phyloP scores from a whole-genome alignment of 176 grass and related monocot genomes.

The Triticum urartu region DNA sequence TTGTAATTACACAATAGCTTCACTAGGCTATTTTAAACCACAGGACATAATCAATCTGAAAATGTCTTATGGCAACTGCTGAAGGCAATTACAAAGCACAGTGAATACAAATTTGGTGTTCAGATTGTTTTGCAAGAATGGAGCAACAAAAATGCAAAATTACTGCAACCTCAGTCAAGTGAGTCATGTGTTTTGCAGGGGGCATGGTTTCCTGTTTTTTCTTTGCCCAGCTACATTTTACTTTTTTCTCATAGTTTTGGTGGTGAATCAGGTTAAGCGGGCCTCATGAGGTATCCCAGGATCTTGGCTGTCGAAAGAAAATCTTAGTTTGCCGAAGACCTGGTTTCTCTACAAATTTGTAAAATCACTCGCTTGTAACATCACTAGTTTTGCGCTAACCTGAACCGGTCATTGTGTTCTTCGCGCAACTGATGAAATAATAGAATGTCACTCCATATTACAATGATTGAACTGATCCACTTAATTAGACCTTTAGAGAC shows the following conservation, averaged over 20 bases:
- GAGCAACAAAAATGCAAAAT: slow-evolving; percentile 17
- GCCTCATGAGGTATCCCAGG: not conserved
- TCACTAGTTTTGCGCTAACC: not conserved
- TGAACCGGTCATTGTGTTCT: not conserved
- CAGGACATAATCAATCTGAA: not conserved
- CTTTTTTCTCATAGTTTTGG: not conserved
- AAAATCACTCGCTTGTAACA: not conserved
- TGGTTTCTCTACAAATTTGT: not conserved
- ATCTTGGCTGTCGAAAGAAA: not conserved
- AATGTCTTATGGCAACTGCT: not conserved
- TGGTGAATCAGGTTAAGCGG: slow-evolving; percentile 29
- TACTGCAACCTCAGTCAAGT: slow-evolving; percentile 26
- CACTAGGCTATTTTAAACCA: not conserved
- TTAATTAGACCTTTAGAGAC: not conserved
- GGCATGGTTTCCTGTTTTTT: not conserved
- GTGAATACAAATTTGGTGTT: not conserved
- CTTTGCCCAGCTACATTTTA: not conserved
- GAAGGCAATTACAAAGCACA: not conserved
- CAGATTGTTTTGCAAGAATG: slow-evolving; percentile 1
- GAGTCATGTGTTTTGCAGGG: slow-evolving; percentile 9
- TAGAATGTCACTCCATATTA: not conserved
- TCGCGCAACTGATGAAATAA: no score
- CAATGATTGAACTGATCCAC: not conserved
- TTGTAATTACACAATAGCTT: not conserved
- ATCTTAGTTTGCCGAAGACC: not conserved